A percentile compares a stretch with the other conserved stretches of the same genome.
These are phyloP conservation scores for Myriosclerotinia scirpicola DNA, from an alignment of 2,329 filamentous ascomycete species.

Conservation along the genomic window DNA sequence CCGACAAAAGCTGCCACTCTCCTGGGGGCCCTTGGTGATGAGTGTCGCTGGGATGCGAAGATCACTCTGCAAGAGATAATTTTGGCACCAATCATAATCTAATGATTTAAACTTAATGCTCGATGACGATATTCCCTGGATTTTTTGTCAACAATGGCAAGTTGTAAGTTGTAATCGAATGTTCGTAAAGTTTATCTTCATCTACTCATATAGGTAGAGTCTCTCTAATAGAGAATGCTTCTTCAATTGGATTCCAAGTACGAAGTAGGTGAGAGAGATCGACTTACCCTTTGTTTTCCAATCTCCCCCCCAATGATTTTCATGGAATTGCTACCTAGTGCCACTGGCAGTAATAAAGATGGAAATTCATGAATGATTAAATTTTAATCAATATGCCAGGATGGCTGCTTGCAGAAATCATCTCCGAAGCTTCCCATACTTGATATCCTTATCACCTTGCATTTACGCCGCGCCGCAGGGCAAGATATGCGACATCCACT, in stretches of 20 bases:
- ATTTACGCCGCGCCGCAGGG: slow-evolving; percentile 19
- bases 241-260: slow-evolving; percentile 1
- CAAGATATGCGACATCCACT: slow-evolving; percentile 16
- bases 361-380: background rate
- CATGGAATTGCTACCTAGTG: background rate
- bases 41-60: slow-evolving; percentile 23
- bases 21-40: slow-evolving; percentile 5
- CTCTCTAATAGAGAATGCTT: background rate
- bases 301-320: background rate
- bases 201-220: background rate
- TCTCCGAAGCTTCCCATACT: slow-evolving; percentile 23
- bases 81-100: slow-evolving; percentile 31
- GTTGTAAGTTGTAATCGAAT: slow-evolving; percentile 9
- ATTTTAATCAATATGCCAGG: slow-evolving; percentile 6
- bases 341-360: too few species aligned
- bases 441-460: slow-evolving; percentile 23
- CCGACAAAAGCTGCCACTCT: slow-evolving; percentile 22
- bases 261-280: slow-evolving; percentile 2
- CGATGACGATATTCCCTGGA: slow-evolving; percentile 27
- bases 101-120: slow-evolving; percentile 23
- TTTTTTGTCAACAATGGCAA: background rate
- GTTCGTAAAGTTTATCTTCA: background rate
- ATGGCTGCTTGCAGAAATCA: slow-evolving; percentile 24
- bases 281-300: background rate
- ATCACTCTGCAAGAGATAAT: slow-evolving; percentile 26